These are phyloP conservation scores for Rutstroemia sp. DNA, from an alignment of 2,329 filamentous ascomycete species.

Conservation along the genomic window DNA sequence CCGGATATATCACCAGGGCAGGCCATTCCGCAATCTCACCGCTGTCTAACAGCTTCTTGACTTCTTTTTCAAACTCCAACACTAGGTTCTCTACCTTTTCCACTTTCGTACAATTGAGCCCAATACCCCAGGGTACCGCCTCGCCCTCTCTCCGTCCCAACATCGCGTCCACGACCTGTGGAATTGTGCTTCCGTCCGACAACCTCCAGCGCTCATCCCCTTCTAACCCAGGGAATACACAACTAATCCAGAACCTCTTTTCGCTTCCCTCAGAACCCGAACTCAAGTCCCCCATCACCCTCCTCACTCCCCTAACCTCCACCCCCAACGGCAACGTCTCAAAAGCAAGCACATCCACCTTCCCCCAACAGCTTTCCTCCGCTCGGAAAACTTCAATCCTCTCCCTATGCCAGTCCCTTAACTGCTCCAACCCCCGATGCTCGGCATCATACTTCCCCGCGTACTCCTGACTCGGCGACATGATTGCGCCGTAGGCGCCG, in stretches of 20 bases:
- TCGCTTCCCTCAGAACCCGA: not conserved
- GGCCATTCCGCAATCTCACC: conserved; percentile 40
- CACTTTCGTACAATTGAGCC: conserved; percentile 64
- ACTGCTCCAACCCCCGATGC: conserved; percentile 36
- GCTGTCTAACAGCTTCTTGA: conserved; percentile 33
- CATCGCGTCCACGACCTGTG: conserved; percentile 36
- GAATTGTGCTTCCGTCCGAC: conserved; percentile 47
- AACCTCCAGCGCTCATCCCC: conserved; percentile 37
- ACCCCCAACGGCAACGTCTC: conserved; percentile 59
- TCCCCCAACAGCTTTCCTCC: conserved; percentile 16
- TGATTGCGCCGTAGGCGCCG: conserved; percentile 60
- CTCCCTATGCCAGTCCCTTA: conserved; percentile 50
- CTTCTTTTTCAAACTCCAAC: conserved; percentile 43
- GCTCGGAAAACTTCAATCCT: conserved; percentile 43
- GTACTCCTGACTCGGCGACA: conserved; percentile 60
- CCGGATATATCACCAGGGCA: conserved; percentile 56
- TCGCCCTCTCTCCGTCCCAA: conserved; percentile 19
- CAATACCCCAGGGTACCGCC: conserved; percentile 50
- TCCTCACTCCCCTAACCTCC: conserved; percentile 52
- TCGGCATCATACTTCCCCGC: conserved; percentile 49
- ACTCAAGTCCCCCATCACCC: conserved; percentile 11
- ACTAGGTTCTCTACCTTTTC: conserved; percentile 51
- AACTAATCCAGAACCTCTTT: conserved; percentile 48
- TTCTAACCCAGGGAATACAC: conserved; percentile 48
- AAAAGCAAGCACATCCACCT: conserved; percentile 50